Percentiles rank a stretch among this genome's conserved stretches.
Evolutionary conservation across 768 basidiomycete genomes (phyloP).

Genomic region (Favolaschia claudopus): DNA sequence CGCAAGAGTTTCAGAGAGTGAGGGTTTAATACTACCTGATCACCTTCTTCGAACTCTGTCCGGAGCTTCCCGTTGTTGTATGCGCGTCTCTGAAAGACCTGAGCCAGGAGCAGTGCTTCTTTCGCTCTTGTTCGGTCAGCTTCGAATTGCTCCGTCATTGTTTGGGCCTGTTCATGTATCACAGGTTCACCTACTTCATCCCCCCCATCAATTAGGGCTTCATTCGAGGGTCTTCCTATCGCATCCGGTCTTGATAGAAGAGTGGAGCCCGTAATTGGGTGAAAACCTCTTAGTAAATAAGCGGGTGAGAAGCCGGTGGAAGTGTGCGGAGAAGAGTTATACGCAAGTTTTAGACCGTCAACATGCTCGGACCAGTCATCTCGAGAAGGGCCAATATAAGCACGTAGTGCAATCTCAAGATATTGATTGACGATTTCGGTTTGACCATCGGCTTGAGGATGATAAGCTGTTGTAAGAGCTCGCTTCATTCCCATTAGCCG

Average conservation of each 20-base stretch:
- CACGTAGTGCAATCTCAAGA: conserved; percentile 38
- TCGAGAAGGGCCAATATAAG: conserved; percentile 33
- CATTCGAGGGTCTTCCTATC: background rate
- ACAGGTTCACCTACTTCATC: background rate
- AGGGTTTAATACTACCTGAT: conserved; percentile 29
- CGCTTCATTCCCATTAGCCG: conserved; percentile 33
- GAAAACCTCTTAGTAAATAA: conserved; percentile 36
- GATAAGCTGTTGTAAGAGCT: conserved; percentile 35
- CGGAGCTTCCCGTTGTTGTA: conserved; percentile 25
- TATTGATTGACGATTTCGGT: conserved; percentile 43
- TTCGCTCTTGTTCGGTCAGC: background rate
- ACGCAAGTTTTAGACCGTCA: conserved; percentile 34
- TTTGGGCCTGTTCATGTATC: conserved; percentile 4
- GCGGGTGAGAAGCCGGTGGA: conserved; percentile 37
- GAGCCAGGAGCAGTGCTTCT: conserved; percentile 15
- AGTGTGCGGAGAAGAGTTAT: conserved; percentile 39
- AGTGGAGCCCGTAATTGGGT: conserved; percentile 24
- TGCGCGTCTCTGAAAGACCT: conserved; percentile 7
- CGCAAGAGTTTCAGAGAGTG: conserved; percentile 26
- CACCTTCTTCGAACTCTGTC: conserved; percentile 28
- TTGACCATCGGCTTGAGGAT: conserved; percentile 46
- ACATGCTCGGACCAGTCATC: conserved; percentile 37
- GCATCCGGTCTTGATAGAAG: background rate
- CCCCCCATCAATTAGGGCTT: background rate
- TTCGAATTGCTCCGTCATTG: conserved; percentile 12